Conservation (phyloP, 2,329 filamentous ascomycete genomes). For the Emergomyces orientalis region DNA sequence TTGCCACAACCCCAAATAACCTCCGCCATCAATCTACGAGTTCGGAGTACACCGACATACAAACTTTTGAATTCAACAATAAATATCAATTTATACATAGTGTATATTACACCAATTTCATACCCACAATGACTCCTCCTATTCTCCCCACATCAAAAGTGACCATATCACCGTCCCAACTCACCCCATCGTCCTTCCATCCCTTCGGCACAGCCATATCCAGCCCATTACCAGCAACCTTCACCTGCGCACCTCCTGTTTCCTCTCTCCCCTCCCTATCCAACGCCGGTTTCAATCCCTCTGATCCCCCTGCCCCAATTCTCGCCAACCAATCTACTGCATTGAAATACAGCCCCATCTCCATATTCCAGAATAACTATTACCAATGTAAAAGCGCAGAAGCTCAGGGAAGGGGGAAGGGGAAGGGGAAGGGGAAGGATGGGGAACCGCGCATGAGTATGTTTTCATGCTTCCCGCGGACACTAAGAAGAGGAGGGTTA, state of each 20-base stretch:
- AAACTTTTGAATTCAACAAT: not conserved
- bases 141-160: slow-evolving; percentile 25
- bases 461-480: slow-evolving; percentile 66
- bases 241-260: slow-evolving; percentile 33
- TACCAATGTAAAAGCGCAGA: slow-evolving; percentile 38
- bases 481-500: not conserved
- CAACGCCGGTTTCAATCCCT: slow-evolving; percentile 20
- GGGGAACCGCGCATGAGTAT: slow-evolving; percentile 48
- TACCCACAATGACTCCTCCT: slow-evolving; percentile 24
- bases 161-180: slow-evolving; percentile 51
- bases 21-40: not conserved
- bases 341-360: slow-evolving; percentile 74
- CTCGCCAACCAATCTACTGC: slow-evolving; percentile 80
- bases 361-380: slow-evolving; percentile 64
- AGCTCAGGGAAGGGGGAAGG: slow-evolving; percentile 29
- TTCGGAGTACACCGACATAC: not conserved
- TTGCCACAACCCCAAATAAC: not conserved
- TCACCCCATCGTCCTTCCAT: slow-evolving; percentile 60
- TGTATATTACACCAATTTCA: not conserved
- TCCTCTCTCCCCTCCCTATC: slow-evolving; percentile 38
- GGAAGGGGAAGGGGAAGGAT: slow-evolving; percentile 39
- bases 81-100: not conserved
- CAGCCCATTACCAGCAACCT: slow-evolving; percentile 54
- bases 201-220: slow-evolving; percentile 75
- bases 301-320: slow-evolving; percentile 40